phyloP scores from a whole-genome alignment of 306 rosid species.

The Castanopsis chinensis region DNA sequence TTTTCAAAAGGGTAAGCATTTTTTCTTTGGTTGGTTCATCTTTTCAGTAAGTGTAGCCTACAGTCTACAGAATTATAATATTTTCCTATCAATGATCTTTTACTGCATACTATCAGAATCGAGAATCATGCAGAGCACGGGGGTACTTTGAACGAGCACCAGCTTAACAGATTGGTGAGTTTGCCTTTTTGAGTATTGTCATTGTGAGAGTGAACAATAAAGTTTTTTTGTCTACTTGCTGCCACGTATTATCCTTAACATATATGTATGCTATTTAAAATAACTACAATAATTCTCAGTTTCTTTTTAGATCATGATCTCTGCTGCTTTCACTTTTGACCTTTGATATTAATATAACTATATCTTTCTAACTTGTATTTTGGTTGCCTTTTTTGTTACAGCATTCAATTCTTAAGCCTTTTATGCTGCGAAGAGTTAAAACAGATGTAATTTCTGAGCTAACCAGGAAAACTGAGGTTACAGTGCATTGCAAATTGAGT shows the following conservation, averaged over 20 bases:
- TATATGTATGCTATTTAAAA: background rate
- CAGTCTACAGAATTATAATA: constrained; percentile 3
- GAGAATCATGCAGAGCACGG: constrained; percentile 99
- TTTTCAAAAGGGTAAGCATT: constrained; percentile 90
- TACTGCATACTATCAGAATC: constrained; percentile 50
- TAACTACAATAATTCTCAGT: background rate
- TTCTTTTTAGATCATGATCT: background rate
- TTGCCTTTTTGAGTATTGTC: constrained; percentile 11
- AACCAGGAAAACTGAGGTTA: constrained; percentile 85
- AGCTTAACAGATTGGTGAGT: constrained; percentile 93
- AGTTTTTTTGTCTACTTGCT: background rate
- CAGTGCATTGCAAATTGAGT: constrained; percentile 95
- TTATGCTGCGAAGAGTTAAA: constrained; percentile 96
- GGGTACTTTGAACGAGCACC: constrained; percentile 97
- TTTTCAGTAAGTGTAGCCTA: constrained; percentile 11
- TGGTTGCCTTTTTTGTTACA: constrained; percentile 36
- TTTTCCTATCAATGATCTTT: constrained; percentile 16
- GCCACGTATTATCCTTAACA: background rate
- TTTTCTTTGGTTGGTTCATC: constrained; percentile 15
- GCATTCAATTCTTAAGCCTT: constrained; percentile 97
- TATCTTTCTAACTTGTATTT: constrained; percentile 18
- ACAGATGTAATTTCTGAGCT: constrained; percentile 92
- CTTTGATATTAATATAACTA: background rate
- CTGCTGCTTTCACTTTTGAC: background rate
- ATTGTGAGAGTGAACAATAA: background rate